phyloP scores from a whole-genome alignment of 2,329 filamentous ascomycete species.

The Arthroderma sp. region DNA sequence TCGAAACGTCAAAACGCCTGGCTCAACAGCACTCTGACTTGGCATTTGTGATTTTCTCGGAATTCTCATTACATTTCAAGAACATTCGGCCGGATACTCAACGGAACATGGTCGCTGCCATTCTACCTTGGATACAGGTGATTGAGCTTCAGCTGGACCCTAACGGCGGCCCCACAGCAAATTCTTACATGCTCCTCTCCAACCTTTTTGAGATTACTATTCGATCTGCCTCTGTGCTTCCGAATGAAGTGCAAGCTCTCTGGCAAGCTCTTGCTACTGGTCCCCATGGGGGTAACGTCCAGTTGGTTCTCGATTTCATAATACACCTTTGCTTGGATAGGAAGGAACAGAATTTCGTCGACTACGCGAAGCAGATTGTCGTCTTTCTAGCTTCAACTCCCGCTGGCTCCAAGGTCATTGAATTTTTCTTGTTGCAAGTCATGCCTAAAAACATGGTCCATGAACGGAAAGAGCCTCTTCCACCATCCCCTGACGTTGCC shows the following conservation, averaged over 20 bases:
- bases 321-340: constrained; percentile 86
- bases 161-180: constrained; percentile 76
- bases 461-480: constrained; percentile 61
- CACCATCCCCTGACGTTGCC: constrained; percentile 51
- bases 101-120: constrained; percentile 84
- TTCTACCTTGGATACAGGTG: constrained; percentile 90
- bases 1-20: constrained; percentile 84
- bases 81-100: constrained; percentile 70
- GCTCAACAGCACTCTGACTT: constrained; percentile 79
- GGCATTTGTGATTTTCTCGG: constrained; percentile 88
- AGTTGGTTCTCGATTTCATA: constrained; percentile 89
- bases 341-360: constrained; percentile 93
- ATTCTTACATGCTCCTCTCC: constrained; percentile 86
- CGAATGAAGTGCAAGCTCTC: constrained; percentile 92
- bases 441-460: constrained; percentile 95
- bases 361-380: constrained; percentile 95
- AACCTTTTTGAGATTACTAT: constrained; percentile 96
- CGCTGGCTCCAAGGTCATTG: constrained; percentile 80
- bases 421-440: constrained; percentile 84
- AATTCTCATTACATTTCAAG: constrained; percentile 89
- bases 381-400: constrained; percentile 83
- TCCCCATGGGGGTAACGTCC: constrained; percentile 84
- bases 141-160: constrained; percentile 87
- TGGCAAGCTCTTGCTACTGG: constrained; percentile 95
- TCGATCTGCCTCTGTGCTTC: constrained; percentile 70